Conservation (phyloP, 352 stramenopile genomes). For the Pythium scleroteichum region DNA sequence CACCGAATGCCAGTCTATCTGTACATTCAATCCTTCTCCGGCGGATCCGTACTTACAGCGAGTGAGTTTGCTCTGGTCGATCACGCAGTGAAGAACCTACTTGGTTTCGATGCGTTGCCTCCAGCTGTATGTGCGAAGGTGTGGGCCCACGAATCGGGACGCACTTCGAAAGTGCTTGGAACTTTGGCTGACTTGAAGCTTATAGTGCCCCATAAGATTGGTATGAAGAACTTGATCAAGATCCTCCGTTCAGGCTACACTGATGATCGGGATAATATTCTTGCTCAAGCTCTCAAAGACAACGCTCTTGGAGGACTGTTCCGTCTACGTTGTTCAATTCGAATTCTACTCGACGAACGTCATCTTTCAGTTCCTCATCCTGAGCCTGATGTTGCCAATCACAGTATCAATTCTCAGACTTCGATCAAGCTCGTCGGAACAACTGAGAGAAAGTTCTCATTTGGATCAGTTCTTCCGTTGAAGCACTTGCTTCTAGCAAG, state of each 20-base stretch:
- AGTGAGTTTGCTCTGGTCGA: conserved; percentile 57
- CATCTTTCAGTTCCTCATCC: not conserved
- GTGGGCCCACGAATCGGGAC: conserved; percentile 70
- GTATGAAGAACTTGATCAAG: conserved; percentile 77
- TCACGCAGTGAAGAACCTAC: conserved; percentile 49
- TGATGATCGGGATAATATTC: conserved; percentile 60
- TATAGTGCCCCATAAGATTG: conserved; percentile 76
- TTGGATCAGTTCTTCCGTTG: conserved; percentile 55
- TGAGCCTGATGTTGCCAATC: not conserved
- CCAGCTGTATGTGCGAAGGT: conserved; percentile 53
- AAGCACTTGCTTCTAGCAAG: conserved; percentile 44
- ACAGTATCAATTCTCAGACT: conserved; percentile 29
- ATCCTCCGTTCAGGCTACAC: conserved; percentile 71
- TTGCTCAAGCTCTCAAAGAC: conserved; percentile 70
- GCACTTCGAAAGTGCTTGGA: conserved; percentile 70
- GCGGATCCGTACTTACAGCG: conserved; percentile 54
- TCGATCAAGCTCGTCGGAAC: conserved; percentile 58
- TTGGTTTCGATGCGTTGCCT: conserved; percentile 48
- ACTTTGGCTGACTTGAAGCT: conserved; percentile 69
- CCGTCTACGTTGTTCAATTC: conserved; percentile 43
- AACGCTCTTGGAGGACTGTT: conserved; percentile 75
- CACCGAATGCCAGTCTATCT: conserved; percentile 76
- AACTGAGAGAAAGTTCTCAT: conserved; percentile 74
- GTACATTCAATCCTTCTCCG: conserved; percentile 82
- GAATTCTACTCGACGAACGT: conserved; percentile 56